phyloP scores from a whole-genome alignment of 2,329 filamentous ascomycete species.

The Pestalotiopsis fici region DNA sequence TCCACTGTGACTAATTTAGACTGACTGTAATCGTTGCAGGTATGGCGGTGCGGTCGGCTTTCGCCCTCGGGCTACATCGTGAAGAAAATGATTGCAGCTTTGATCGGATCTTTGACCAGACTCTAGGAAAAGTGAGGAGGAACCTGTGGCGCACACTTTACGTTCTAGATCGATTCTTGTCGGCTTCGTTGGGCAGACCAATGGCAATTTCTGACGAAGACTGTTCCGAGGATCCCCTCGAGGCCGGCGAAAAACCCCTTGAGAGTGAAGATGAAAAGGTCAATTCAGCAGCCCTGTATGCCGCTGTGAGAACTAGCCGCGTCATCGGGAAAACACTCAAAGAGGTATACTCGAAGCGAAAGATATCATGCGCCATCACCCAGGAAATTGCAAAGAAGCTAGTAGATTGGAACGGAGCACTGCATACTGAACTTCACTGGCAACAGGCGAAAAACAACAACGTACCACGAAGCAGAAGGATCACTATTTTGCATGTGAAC shows the following conservation, averaged over 20 bases:
- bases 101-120: slow-evolving; percentile 50
- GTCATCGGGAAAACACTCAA: slow-evolving; percentile 60
- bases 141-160: slow-evolving; percentile 68
- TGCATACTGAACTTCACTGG: slow-evolving; percentile 51
- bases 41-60: slow-evolving; percentile 64
- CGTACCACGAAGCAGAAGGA: slow-evolving; percentile 46
- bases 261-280: slow-evolving; percentile 17
- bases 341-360: slow-evolving; percentile 60
- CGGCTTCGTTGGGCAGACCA: slow-evolving; percentile 63
- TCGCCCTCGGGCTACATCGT: slow-evolving; percentile 63
- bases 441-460: slow-evolving; percentile 44
- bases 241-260: slow-evolving; percentile 12
- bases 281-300: slow-evolving; percentile 44
- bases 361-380: slow-evolving; percentile 57
- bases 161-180: slow-evolving; percentile 64
- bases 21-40: slow-evolving; percentile 35
- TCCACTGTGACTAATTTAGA: not conserved
- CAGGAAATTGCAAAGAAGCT: slow-evolving; percentile 58
- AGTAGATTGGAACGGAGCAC: slow-evolving; percentile 50
- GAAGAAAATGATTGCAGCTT: slow-evolving; percentile 53
- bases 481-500: slow-evolving; percentile 64
- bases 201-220: slow-evolving; percentile 63
- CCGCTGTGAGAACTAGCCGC: slow-evolving; percentile 57
- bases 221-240: slow-evolving; percentile 53
- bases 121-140: slow-evolving; percentile 48